phyloP scores from a whole-genome alignment of 116 monocot genomes.

The Trichopus zeylanicus region DNA sequence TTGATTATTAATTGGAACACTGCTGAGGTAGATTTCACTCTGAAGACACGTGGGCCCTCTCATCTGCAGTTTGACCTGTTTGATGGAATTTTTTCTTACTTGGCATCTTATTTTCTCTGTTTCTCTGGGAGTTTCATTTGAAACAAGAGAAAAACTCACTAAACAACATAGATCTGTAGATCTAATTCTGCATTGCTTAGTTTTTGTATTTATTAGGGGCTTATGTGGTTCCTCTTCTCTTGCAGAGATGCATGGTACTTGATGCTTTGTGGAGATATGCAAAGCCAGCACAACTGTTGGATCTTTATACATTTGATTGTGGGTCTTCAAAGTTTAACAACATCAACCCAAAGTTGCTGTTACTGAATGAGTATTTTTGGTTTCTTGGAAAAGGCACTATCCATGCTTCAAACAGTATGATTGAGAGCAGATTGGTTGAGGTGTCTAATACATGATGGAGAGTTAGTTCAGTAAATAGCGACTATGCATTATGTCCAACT shows the following conservation, averaged over 20 bases:
- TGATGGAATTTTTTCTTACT: too few relatives aligned
- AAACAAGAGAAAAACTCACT: too few relatives aligned
- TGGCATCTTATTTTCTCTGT: too few relatives aligned
- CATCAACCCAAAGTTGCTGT: conserved; percentile 54
- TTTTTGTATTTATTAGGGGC: neutral
- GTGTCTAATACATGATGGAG: conserved; percentile 74
- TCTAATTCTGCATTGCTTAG: too few relatives aligned
- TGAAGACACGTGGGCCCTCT: too few relatives aligned
- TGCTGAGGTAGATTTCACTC: too few relatives aligned
- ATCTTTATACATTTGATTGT: conserved; percentile 76
- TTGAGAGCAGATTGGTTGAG: conserved; percentile 30
- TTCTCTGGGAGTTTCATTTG: too few relatives aligned
- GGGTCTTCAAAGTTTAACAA: conserved; percentile 63
- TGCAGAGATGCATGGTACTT: conserved; percentile 67
- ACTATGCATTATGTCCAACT: conserved; percentile 62
- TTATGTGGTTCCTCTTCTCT: conserved; percentile 2
- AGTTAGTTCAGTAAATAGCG: conserved; percentile 55
- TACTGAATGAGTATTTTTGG: conserved; percentile 74
- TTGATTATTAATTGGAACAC: too few relatives aligned
- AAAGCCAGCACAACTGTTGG: conserved; percentile 55
- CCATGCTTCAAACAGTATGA: conserved; percentile 13
- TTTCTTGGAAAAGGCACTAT: conserved; percentile 50
- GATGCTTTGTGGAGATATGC: conserved; percentile 65
- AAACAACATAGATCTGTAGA: too few relatives aligned
- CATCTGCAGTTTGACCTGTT: too few relatives aligned